Conservation (phyloP, 1,284 basidiomycete species). For the Xerocomus amazonicus region DNA sequence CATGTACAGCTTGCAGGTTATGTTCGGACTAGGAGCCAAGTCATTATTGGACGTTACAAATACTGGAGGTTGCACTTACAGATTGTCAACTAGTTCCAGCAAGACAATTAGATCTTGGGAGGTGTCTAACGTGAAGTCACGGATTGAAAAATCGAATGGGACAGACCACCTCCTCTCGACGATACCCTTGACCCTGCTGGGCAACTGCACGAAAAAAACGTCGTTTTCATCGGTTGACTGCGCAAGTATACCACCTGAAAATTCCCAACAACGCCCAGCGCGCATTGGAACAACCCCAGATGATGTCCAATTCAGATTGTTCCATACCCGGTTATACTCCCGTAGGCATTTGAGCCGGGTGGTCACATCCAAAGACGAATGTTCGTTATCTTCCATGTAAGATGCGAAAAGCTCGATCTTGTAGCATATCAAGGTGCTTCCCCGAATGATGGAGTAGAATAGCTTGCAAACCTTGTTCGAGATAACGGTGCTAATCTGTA, state of each 20-base stretch:
- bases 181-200: conserved; percentile 48
- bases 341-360: conserved; percentile 41
- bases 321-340: conserved; percentile 46
- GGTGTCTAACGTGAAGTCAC: conserved; percentile 61
- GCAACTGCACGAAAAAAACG: conserved; percentile 41
- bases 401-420: conserved; percentile 49
- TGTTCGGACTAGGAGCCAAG: conserved; percentile 14
- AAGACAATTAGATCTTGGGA: conserved; percentile 55
- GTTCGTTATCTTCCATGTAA: conserved; percentile 43
- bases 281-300: conserved; percentile 38
- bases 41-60: conserved; percentile 3
- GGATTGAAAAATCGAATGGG: conserved; percentile 40
- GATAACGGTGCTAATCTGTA: not conserved
- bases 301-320: conserved; percentile 37
- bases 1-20: conserved; percentile 26
- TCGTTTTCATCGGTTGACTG: conserved; percentile 36
- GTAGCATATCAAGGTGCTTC: conserved; percentile 41
- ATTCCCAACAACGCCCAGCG: conserved; percentile 47
- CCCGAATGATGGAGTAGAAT: conserved; percentile 41
- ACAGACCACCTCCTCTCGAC: conserved; percentile 45
- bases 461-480: conserved; percentile 43
- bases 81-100: conserved; percentile 36
- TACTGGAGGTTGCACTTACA: conserved; percentile 15
- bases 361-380: conserved; percentile 25
- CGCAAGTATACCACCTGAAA: conserved; percentile 56